Percentiles rank a stretch among this genome's conserved stretches.
phyloP scores from a whole-genome alignment of 495 filamentous ascomycete genomes.

The Hyaloscypha hepaticicola region DNA sequence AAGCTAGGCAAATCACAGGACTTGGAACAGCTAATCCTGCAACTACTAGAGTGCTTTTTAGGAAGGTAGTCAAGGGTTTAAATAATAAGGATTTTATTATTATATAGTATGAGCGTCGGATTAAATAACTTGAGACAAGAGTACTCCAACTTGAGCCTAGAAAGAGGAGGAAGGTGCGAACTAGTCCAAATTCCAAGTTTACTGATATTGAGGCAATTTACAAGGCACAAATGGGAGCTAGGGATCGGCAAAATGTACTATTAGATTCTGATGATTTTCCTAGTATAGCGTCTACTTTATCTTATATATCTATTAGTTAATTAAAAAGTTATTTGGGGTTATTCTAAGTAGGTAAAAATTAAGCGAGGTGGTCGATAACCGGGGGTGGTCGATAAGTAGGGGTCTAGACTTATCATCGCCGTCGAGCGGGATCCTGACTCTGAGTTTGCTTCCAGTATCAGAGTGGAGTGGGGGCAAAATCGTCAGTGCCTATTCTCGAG shows the following conservation, averaged over 20 bases:
- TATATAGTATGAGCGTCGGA: background rate
- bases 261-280: background rate
- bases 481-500: too few species aligned
- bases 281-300: background rate
- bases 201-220: conserved; percentile 1
- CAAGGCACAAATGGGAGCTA: conserved; percentile 6
- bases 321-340: too few species aligned
- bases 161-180: conserved; percentile 4
- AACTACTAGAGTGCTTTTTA: too few species aligned
- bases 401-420: too few species aligned
- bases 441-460: too few species aligned
- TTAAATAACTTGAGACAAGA: conserved; percentile 5
- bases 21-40: conserved; percentile 2
- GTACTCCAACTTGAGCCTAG: background rate
- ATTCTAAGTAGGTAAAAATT: too few species aligned
- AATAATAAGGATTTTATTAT: conserved; percentile 6
- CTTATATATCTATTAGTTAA: too few species aligned
- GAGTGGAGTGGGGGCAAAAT: too few species aligned
- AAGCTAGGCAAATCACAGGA: background rate
- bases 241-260: conserved; percentile 2
- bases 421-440: too few species aligned
- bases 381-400: too few species aligned
- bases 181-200: conserved; percentile 15
- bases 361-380: too few species aligned
- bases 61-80: too few species aligned